Evolutionary conservation across 305 asterid genomes (phyloP), one percentile per base, ranked within the genome.

Genomic region (Stenogyne calaminthoides): DNA sequence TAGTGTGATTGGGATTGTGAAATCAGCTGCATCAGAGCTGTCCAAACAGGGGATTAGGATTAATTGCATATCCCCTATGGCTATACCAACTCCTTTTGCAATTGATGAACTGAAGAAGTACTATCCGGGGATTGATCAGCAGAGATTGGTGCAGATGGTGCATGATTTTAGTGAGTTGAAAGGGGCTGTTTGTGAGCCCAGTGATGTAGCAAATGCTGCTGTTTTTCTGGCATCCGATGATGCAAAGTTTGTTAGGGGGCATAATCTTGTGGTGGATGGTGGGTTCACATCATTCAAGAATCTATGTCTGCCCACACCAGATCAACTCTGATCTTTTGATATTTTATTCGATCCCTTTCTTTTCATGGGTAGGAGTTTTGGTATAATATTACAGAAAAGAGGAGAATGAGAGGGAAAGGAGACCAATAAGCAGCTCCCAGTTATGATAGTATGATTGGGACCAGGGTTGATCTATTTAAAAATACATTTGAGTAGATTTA

Each of bases 231-330:
- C 93, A 8, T 88, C 91, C 11, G 97, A 86, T 58, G 98, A 91
- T 62, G 97, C 97, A 20, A 93, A 91, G 82, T 93, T 84, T 63
- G 84, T 93, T 18, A 91, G 82, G 60, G 98, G 98, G 66, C 98
- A 88, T 71, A 93, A 91, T 77, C 88, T 93, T 73, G 96, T 93
- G 76, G 94, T 91, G 65, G 98, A 93, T 73, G 98, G 97, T 64
- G 96, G 96, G 5, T 86, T 91, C 70, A 88, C 98, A 9, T 67
- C 96, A 9, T 80, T 87, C 78, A 91, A 87, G 81, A 85, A 81
- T 77, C 70, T 89, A 61, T 59, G 32, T 22, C 76, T 91, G n/a
- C 80, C 87, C 54, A 11, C 79, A 74, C 86, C 83, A 4, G 76
- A 82, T 74, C 74, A 84, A 32, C 66, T 69, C 69, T 69, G 64